Base-by-base conservation (phyloP, 257 asterid species). In the Nicotiana paniculata region DNA sequence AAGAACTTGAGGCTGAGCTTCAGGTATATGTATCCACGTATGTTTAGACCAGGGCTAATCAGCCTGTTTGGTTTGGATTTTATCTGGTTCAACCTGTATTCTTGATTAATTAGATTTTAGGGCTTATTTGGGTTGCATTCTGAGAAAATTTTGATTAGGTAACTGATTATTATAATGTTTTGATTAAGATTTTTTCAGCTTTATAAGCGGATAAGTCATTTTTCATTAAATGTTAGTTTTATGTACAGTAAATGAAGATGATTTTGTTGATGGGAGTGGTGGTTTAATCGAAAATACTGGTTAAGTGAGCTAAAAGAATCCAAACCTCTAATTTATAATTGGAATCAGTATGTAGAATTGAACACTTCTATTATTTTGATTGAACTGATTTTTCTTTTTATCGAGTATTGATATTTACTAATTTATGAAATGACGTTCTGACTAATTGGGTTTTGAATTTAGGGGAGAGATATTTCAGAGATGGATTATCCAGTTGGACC, bases 1-100 rank as follows among this genome's bases (percentile, higher is more conserved):
- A 89, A 81, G 95, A 90, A 88, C 86, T 90, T 57, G 90, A 91
- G 77, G 95, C 93, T 37, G 48, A 43, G 48, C 11, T 7, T 43
- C 2, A 43, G 48, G 48, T 8, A 43, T 43, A 43, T 89, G 82
- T 80, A 90, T 90, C 43, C 65, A 89, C 43, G 92, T 90, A 12
- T 51, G 54, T 48, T 48, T 48, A 48, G 10, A 48, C 10, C 17
- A 51, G 57, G 57, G 12, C 57, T 51, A 51, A 11, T 51, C 5
- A 17, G 24, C 62, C 62, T 55, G 7, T 17, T 57, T 57, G 8
- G 62, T 57, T 57, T 51, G 57, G 57, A 51, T 48, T 48, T 48
- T 48, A 32, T 32, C 33, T 32, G 33, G 33, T 32, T 48, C 54
- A 48, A 48, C 3, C 54, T 48, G 54, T 48, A 48, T 48, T 48